Evolutionary conservation across 345 rosid species (phyloP), one percentile per base, ranked within the genome.

Genomic region (Reutealis trisperma): DNA sequence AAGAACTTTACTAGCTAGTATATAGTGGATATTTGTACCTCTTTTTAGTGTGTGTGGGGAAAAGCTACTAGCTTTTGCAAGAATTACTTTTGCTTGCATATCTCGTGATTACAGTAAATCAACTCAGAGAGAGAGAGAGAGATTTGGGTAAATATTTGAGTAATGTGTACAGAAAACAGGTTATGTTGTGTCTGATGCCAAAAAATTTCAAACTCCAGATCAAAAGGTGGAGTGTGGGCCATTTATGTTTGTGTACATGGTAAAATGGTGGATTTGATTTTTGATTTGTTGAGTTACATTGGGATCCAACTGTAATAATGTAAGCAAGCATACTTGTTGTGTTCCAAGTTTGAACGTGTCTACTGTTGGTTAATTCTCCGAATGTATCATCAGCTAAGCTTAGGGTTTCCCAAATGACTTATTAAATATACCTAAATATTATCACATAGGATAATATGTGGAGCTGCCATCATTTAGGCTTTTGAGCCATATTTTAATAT

Each of bases 141-240:
- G 24, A 22, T 44, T 24, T 24, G 30, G 55, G 32, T 52, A 5
- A 45, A 67, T 27, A 22, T 11, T 8, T 11, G 32, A 12, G 16
- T 22, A 63, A 63, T 27, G 42, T 21, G 58, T 32, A 24, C 44
- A 13, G 42, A 34, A 61, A 73, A 72, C 34, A 13, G 55, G 11
- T 61, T 30, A 25, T 61, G 4, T 8, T 3, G 75, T 7, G 10
- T 44, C 30, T 34, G 52, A 44, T 44, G 67, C 25, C 19, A 27
- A 45, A 45, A 58, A 71, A 71, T 80, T 80, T 80, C 79, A 80
- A 71, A 55, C 55, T 49, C 78, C 83, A 71, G 64, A 47, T 64
- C 57, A 59, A 72, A 72, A 71, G 27, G 77, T 19, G 44, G 49
- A 10, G 44, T 15, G 69, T 13, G 69, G 77, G 77, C 77, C 67